Evolutionary conservation across 805 yeast species (phyloP).

Genomic region (Wickerhamomyces mucosus): DNA sequence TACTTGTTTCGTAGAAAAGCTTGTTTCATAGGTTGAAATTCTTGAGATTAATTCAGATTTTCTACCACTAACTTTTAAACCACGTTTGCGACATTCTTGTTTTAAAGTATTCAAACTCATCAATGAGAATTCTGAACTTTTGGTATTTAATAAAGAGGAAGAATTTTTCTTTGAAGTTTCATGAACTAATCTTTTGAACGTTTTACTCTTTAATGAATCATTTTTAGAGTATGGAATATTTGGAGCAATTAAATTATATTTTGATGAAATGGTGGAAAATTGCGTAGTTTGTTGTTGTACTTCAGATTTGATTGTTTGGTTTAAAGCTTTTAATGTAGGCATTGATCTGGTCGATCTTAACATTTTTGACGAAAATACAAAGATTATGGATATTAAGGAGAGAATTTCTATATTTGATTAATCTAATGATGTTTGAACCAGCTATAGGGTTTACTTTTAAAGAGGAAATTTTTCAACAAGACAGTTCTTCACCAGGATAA

Average conservation of each 20-base stretch:
- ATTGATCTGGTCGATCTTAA: slow-evolving; percentile 22
- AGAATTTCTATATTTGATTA: no score
- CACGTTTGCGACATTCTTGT: slow-evolving; percentile 49
- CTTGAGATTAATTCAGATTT: slow-evolving; percentile 45
- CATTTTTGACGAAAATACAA: slow-evolving; percentile 9
- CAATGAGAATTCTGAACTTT: slow-evolving; percentile 19
- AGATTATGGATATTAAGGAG: no score
- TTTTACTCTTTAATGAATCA: slow-evolving; percentile 6
- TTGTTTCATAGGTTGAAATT: slow-evolving; percentile 17
- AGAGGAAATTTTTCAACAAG: no score
- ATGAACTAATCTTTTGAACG: slow-evolving; percentile 20
- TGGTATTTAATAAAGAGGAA: slow-evolving; percentile 17
- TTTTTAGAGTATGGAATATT: slow-evolving; percentile 15
- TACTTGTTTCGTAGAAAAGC: slow-evolving; percentile 5
- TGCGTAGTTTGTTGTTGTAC: slow-evolving; percentile 6
- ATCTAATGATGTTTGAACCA: no score
- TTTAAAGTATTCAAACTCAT: slow-evolving; percentile 49
- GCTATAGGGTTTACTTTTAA: no score
- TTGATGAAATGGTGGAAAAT: slow-evolving; percentile 7
- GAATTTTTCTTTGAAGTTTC: slow-evolving; percentile 19
- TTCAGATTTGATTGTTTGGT: slow-evolving; percentile 6
- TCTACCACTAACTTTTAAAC: slow-evolving; percentile 51
- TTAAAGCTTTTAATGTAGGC: slow-evolving; percentile 16
- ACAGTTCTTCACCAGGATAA: no score
- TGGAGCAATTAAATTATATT: slow-evolving; percentile 13